These are phyloP conservation scores for Saccharomycopsis lassenensis DNA, from an alignment of 805 yeast species.

Conservation along the genomic window DNA sequence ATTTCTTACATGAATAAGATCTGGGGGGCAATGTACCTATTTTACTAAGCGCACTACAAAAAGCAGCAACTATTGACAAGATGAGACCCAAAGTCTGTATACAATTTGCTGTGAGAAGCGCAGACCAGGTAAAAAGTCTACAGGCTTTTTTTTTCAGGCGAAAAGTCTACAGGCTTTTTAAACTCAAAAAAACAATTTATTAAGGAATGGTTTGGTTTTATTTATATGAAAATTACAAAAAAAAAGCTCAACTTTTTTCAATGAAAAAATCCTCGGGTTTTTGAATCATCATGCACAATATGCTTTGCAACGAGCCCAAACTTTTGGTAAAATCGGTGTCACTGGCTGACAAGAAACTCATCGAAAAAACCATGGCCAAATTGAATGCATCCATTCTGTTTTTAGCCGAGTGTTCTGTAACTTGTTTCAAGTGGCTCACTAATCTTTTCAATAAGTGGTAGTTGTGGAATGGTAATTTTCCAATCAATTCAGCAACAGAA, in stretches of 20 bases:
- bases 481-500: slow-evolving; percentile 25
- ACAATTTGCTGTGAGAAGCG: too few relatives aligned
- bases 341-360: slow-evolving; percentile 38
- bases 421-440: slow-evolving; percentile 56
- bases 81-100: too few relatives aligned
- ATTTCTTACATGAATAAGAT: too few relatives aligned
- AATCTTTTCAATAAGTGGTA: slow-evolving; percentile 58
- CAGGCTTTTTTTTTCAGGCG: too few relatives aligned
- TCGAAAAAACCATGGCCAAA: slow-evolving; percentile 77
- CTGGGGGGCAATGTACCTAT: too few relatives aligned
- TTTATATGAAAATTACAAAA: too few relatives aligned
- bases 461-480: slow-evolving; percentile 50
- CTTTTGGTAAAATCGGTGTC: slow-evolving; percentile 32
- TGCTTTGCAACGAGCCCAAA: slow-evolving; percentile 42
- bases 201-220: neutral
- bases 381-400: slow-evolving; percentile 88
- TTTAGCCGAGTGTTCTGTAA: slow-evolving; percentile 51
- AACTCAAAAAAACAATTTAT: too few relatives aligned
- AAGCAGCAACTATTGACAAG: too few relatives aligned
- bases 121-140: too few relatives aligned
- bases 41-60: too few relatives aligned
- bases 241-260: too few relatives aligned
- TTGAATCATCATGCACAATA: slow-evolving; percentile 38
- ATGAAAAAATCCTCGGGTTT: slow-evolving; percentile 26
- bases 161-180: too few relatives aligned